These are phyloP conservation scores for Trypanosoma mega DNA, from an alignment of 208 protist species.

Conservation along the genomic window DNA sequence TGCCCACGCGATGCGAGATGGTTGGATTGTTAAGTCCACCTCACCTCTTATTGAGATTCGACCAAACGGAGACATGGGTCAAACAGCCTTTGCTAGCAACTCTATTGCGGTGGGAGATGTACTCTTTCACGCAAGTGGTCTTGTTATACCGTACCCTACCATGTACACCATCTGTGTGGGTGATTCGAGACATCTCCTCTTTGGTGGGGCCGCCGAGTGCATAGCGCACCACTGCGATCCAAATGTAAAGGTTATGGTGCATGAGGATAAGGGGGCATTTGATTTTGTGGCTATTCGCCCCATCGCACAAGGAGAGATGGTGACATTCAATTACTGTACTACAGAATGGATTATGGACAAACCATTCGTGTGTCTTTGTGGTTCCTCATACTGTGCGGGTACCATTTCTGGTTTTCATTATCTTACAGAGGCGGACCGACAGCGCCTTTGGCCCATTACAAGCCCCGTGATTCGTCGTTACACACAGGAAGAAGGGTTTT, in stretches of 20 bases:
- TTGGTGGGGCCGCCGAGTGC: constrained; percentile 84
- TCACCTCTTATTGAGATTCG: constrained; percentile 52
- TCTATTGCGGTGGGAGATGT: constrained; percentile 42
- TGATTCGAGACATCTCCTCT: constrained; percentile 68
- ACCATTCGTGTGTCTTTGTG: constrained; percentile 84
- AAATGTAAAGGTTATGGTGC: constrained; percentile 67
- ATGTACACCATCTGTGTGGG: constrained; percentile 91
- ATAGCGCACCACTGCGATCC: constrained; percentile 89
- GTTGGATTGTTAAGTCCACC: constrained; percentile 69
- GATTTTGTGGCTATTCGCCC: constrained; percentile 65
- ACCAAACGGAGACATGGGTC: constrained; percentile 79
- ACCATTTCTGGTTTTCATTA: constrained; percentile 72
- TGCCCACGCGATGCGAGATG: constrained; percentile 78
- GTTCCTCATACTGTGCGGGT: constrained; percentile 51
- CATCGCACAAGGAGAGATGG: constrained; percentile 70
- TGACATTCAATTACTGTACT: constrained; percentile 89
- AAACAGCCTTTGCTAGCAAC: constrained; percentile 70
- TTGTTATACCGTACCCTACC: constrained; percentile 80
- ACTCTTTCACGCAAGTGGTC: constrained; percentile 71
- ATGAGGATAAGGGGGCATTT: constrained; percentile 48
- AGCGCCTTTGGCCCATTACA: constrained; percentile 75
- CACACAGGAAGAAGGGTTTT: constrained; percentile 3
- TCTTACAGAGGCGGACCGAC: constrained; percentile 54
- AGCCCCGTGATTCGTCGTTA: constrained; percentile 52
- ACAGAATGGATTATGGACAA: constrained; percentile 89